These are phyloP conservation scores for Colletotrichum australisinense DNA, from an alignment of 2,329 filamentous ascomycete genomes.

Conservation along the genomic window DNA sequence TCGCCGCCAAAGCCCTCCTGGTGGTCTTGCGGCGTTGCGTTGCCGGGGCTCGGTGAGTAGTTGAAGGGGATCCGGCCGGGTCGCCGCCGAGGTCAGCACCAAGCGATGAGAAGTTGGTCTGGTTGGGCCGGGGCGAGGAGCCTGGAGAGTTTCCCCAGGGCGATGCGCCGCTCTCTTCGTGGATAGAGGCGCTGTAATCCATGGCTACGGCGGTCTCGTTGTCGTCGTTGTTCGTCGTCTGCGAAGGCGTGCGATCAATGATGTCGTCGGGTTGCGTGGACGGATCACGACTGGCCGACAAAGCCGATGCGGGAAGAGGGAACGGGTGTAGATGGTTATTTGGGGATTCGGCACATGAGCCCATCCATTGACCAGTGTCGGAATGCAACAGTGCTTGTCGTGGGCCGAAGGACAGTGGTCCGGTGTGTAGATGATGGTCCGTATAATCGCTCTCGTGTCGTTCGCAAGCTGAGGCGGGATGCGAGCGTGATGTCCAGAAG, in stretches of 20 bases:
- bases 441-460: slow-evolving; percentile 3
- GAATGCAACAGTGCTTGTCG: background rate
- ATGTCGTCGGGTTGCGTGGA: slow-evolving; percentile 22
- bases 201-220: slow-evolving; percentile 46
- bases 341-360: slow-evolving; percentile 17
- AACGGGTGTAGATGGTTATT: slow-evolving; percentile 14
- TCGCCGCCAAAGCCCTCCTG: slow-evolving; percentile 49
- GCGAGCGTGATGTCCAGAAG: slow-evolving; percentile 26
- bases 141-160: slow-evolving; percentile 68
- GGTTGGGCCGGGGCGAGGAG: slow-evolving; percentile 60
- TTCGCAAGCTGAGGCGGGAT: slow-evolving; percentile 7
- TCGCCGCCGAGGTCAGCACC: slow-evolving; percentile 48
- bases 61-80: slow-evolving; percentile 54
- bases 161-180: slow-evolving; percentile 65
- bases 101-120: slow-evolving; percentile 53
- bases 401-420: background rate
- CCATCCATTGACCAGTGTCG: slow-evolving; percentile 31
- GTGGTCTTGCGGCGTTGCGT: slow-evolving; percentile 51
- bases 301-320: slow-evolving; percentile 34
- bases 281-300: slow-evolving; percentile 33
- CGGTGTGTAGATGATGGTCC: background rate
- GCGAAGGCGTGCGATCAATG: background rate
- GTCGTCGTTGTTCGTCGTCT: background rate
- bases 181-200: slow-evolving; percentile 69
- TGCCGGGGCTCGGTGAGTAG: slow-evolving; percentile 56